Evolutionary conservation across 331 rosid species (phyloP).

Genomic region (Saraca asoca): DNA sequence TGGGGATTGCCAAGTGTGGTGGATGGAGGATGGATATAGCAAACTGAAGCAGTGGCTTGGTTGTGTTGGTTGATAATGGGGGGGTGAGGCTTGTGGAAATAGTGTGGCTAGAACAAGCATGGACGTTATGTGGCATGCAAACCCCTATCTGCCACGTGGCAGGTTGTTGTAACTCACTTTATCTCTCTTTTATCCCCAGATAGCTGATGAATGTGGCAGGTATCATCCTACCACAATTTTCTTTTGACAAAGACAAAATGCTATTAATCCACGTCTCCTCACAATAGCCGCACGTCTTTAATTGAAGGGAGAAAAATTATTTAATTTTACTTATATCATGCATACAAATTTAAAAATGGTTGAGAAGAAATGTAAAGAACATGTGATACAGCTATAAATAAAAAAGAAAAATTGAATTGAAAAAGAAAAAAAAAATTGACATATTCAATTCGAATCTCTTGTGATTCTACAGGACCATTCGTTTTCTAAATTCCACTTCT

Average conservation of each 20-base stretch:
- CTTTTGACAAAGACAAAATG: neutral
- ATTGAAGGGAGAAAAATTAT: too few relatives aligned
- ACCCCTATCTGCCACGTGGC: conserved; percentile 75
- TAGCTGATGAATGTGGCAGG: conserved; percentile 35
- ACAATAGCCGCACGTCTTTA: too few relatives aligned
- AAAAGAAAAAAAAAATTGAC: too few relatives aligned
- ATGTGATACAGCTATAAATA: too few relatives aligned
- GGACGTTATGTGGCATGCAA: conserved; percentile 27
- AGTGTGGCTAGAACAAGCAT: conserved; percentile 36
- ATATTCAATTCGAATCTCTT: too few relatives aligned
- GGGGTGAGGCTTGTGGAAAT: conserved; percentile 36
- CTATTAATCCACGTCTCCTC: too few relatives aligned
- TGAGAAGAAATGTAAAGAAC: too few relatives aligned
- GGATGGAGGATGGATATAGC: neutral
- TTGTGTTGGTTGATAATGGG: conserved; percentile 25
- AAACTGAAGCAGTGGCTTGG: neutral
- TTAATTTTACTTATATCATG: too few relatives aligned
- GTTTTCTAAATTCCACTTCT: too few relatives aligned
- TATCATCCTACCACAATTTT: conserved; percentile 25
- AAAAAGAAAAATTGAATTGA: too few relatives aligned
- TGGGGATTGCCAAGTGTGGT: neutral
- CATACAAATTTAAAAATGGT: too few relatives aligned
- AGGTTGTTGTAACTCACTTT: conserved; percentile 3
- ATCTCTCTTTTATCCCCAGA: conserved; percentile 48
- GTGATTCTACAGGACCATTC: too few relatives aligned